Evolutionary conservation across 2,329 filamentous ascomycete genomes (phyloP).

Genomic region (Fusarium scirpi): DNA sequence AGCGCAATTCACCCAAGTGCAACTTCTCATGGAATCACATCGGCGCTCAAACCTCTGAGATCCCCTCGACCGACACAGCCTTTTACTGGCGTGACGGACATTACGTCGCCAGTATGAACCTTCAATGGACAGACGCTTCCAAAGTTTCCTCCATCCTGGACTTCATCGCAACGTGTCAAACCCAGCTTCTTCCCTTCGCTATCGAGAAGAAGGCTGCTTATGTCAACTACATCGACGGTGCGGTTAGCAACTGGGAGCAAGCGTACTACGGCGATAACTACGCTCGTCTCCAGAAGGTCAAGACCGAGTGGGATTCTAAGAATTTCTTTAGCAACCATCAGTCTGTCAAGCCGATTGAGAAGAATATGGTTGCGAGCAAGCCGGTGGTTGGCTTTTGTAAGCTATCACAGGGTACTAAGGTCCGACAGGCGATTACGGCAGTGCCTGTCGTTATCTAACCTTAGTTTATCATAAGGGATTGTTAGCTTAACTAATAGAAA

Average conservation of each 20-base stretch:
- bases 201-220: conserved; percentile 5
- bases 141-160: neutral
- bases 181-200: neutral
- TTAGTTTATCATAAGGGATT: fast-evolving
- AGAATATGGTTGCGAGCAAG: no score
- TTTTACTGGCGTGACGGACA: neutral
- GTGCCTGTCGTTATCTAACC: neutral
- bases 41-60: neutral
- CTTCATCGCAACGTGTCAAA: neutral
- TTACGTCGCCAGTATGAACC: neutral
- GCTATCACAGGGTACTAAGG: fast-evolving
- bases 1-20: neutral
- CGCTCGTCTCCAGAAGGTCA: neutral
- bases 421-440: fast-evolving
- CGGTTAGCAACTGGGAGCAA: neutral
- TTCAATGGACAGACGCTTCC: neutral
- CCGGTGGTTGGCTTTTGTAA: fast-evolving
- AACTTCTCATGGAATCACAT: conserved; percentile 17
- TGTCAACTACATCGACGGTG: neutral
- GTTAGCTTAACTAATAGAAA: no score
- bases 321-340: neutral
- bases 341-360: neutral
- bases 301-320: neutral
- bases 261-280: neutral
- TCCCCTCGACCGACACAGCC: neutral